Conservation (phyloP, 495 filamentous ascomycete genomes). For the Bryoglossum gracile region DNA sequence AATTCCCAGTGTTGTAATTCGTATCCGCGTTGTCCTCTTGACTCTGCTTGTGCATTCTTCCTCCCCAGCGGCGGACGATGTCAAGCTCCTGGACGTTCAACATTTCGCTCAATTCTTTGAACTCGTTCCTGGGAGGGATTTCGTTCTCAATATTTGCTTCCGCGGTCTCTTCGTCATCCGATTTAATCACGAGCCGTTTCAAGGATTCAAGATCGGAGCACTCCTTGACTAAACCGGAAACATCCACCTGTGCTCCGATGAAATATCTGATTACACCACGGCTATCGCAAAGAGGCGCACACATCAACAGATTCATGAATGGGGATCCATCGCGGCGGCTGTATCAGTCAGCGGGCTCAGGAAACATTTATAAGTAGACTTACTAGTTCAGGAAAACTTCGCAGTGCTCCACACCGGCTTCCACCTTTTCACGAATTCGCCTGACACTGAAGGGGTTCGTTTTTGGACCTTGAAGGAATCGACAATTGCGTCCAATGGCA, state of each 20-base stretch:
- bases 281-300: constrained; percentile 54
- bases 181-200: constrained; percentile 32
- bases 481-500: constrained; percentile 52
- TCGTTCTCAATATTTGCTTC: constrained; percentile 18
- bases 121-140: constrained; percentile 25
- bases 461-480: constrained; percentile 57
- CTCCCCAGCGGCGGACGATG: constrained; percentile 47
- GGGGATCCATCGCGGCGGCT: constrained; percentile 52
- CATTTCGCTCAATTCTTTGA: constrained; percentile 53
- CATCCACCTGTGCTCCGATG: constrained; percentile 57
- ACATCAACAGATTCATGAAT: constrained; percentile 63
- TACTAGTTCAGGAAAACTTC: constrained; percentile 68
- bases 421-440: constrained; percentile 49
- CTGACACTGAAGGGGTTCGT: constrained; percentile 42
- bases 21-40: constrained; percentile 33
- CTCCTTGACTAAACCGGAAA: constrained; percentile 50
- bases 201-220: constrained; percentile 51
- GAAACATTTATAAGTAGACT: constrained; percentile 30
- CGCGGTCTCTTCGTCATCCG: constrained; percentile 24
- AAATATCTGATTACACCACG: constrained; percentile 51
- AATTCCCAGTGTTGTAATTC: constrained; percentile 24
- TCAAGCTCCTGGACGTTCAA: constrained; percentile 53
- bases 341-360: constrained; percentile 49
- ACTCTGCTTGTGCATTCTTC: constrained; percentile 46
- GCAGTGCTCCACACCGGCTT: constrained; percentile 52